Evolutionary conservation across 2,329 filamentous ascomycete genomes (phyloP).

Genomic region (Aspergillus puulaauensis): DNA sequence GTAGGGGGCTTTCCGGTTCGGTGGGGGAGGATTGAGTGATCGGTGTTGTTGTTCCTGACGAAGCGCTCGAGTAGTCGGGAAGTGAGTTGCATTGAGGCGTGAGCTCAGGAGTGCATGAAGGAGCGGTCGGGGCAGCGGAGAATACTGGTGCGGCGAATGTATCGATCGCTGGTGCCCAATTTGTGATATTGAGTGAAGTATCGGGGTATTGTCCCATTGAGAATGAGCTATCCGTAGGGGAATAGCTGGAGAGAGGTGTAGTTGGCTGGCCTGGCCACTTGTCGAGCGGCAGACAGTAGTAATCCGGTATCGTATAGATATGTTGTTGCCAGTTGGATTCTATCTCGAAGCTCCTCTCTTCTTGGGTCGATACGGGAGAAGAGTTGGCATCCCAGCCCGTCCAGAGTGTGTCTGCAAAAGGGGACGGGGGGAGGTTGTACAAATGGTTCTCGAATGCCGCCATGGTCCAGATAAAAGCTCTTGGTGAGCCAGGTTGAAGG

Average conservation of each 20-base stretch:
- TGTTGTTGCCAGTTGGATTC: constrained; percentile 2
- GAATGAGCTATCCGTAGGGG: neutral
- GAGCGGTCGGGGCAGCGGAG: neutral
- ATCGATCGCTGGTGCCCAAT: neutral
- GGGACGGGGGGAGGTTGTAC: neutral
- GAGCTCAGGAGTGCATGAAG: neutral
- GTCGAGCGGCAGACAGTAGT: neutral
- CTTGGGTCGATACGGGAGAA: neutral
- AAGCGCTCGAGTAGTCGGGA: neutral
- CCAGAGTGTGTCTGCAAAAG: constrained; percentile 1
- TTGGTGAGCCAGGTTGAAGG: neutral
- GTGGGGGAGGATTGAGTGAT: constrained; percentile 1
- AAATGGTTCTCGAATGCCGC: neutral
- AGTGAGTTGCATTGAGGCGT: neutral
- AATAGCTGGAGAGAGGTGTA: neutral
- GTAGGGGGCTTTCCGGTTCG: neutral
- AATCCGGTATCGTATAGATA: neutral
- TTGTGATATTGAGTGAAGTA: neutral
- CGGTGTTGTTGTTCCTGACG: neutral
- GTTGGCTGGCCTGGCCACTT: constrained; percentile 2
- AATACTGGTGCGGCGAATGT: neutral
- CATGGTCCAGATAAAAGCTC: neutral
- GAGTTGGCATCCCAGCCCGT: neutral
- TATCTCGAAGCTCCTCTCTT: neutral
- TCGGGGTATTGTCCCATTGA: neutral